Evolutionary conservation across 495 filamentous ascomycete species (phyloP), one percentile per base, ranked within the genome.

Genomic region (Neurospora cerealis): DNA sequence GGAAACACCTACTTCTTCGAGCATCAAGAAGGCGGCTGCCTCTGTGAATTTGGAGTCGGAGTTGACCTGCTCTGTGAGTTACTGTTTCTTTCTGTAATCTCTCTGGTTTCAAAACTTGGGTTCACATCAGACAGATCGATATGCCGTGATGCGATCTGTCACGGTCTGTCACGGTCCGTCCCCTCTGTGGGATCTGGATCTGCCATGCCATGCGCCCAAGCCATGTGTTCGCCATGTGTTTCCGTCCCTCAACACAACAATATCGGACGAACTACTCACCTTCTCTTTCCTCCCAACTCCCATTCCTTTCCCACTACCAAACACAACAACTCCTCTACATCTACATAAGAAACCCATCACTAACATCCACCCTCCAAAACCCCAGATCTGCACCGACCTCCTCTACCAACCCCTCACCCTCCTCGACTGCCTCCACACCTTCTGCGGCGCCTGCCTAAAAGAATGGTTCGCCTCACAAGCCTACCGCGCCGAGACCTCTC

Each of bases 371-470:
- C 32, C 32, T 32, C 32, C 32, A 3, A 32, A 48, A 46, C 24
- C n/a, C 41, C 75, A 98, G 95, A 98, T 99, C 76, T 99, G 96
- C 83, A 95, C 95, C 73, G 96, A 99, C 79, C 86, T 98, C 71
- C 92, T 99, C 74, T 97, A 93, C 85, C 93, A 97, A 80, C 96
- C 96, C 24, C 89, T 98, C 74, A 97, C 95, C 39, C 92, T 98
- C 74, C 93, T 99, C 79, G 93, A 98, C 85, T 99, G 96, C 81
- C 90, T 99, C 2, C 96, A 99, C 84, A 97, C 95, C 44, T 98
- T 96, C 84, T 98, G 96, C 84, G 96, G 93, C 73, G 91, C 92
- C 38, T 99, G 96, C 79, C 81, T 98, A 74, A 97, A 96, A 83
- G 91, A 94, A 83, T 98, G 96, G 96, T 99, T 99, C 83, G 86